Evolutionary conservation across 257 asterid species (phyloP).

Genomic region (Avicennia marina): DNA sequence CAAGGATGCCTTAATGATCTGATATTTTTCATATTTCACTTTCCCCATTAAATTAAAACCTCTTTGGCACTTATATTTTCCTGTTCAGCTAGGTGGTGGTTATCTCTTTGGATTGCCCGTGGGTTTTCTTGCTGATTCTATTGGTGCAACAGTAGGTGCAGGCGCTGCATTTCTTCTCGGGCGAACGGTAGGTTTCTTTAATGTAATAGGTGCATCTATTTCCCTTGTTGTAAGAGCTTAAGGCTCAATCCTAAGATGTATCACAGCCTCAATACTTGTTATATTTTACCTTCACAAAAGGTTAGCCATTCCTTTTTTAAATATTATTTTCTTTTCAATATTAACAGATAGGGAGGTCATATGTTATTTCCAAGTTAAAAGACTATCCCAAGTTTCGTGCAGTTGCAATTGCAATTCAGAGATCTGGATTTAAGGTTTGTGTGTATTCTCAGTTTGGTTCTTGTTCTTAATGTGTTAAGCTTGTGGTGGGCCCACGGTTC

Average conservation of each 20-base stretch:
- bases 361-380: conserved; percentile 81
- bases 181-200: conserved; percentile 51
- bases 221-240: neutral
- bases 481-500: no score
- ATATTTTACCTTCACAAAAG: neutral
- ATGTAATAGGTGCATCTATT: neutral
- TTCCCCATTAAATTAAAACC: conserved; percentile 14
- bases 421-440: conserved; percentile 92
- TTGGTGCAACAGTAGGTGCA: conserved; percentile 94
- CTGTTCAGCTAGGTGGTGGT: conserved; percentile 94
- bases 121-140: conserved; percentile 91
- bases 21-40: conserved; percentile 8
- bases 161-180: conserved; percentile 96
- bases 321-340: conserved; percentile 6
- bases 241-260: neutral
- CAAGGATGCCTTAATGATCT: no score
- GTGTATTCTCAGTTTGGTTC: conserved; percentile 12
- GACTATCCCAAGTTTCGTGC: conserved; percentile 50
- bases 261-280: neutral
- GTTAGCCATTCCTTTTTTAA: neutral
- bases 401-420: conserved; percentile 1
- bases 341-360: conserved; percentile 83
- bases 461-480: no score
- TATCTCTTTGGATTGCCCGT: conserved; percentile 96
- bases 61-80: conserved; percentile 11